These are phyloP conservation scores for Spathaspora sp. DNA, from an alignment of 805 yeast genomes.

Conservation along the genomic window DNA sequence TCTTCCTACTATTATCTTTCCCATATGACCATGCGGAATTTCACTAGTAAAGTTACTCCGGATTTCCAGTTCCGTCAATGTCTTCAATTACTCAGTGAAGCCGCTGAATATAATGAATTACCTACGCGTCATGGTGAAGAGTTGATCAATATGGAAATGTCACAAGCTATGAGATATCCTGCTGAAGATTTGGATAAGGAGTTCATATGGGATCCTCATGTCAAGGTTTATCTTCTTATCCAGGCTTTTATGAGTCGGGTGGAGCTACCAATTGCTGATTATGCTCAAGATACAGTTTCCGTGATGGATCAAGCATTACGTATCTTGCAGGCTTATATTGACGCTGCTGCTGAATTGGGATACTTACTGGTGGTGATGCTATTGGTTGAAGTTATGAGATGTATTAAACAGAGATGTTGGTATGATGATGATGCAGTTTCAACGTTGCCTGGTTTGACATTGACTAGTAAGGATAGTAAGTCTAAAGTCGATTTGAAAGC, in stretches of 20 bases:
- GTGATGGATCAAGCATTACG: conserved; percentile 93
- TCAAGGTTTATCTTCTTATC: conserved; percentile 66
- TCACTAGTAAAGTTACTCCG: conserved; percentile 50
- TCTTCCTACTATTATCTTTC: conserved; percentile 91
- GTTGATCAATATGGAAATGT: conserved; percentile 77
- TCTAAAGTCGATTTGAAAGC: conserved; percentile 24
- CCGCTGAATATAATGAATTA: conserved; percentile 80
- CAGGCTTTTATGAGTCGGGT: conserved; percentile 70
- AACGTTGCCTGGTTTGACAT: conserved; percentile 47
- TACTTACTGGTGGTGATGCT: conserved; percentile 57
- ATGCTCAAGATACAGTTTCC: conserved; percentile 87
- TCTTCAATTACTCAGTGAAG: conserved; percentile 55
- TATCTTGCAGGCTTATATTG: conserved; percentile 88
- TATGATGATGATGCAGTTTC: conserved; percentile 70
- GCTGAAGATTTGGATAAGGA: conserved; percentile 56
- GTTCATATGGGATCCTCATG: conserved; percentile 84
- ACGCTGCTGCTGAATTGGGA: conserved; percentile 83
- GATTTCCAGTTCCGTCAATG: conserved; percentile 56
- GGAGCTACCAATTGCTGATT: conserved; percentile 92
- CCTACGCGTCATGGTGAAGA: conserved; percentile 94
- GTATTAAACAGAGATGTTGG: conserved; percentile 88
- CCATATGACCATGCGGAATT: conserved; percentile 77
- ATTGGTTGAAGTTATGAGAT: conserved; percentile 71
- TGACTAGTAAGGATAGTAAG: background rate
- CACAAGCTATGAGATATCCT: conserved; percentile 64